Conservation (phyloP, 2,329 filamentous ascomycete species). For the Fusarium nelsonii region DNA sequence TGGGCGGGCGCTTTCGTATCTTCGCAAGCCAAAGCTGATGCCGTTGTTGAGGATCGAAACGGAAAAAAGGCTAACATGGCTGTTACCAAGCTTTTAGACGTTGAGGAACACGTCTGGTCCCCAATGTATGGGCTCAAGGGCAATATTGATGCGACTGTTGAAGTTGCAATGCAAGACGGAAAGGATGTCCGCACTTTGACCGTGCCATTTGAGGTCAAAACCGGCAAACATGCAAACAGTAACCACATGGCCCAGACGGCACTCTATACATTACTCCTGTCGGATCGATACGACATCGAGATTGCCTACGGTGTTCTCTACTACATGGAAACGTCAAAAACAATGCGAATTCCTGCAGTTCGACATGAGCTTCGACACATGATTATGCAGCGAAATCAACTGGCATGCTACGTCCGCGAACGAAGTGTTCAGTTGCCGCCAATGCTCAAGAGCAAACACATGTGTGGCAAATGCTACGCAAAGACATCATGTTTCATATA, state of each 20-base stretch:
- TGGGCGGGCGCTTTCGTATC: constrained; percentile 90
- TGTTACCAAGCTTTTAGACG: constrained; percentile 92
- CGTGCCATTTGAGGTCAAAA: constrained; percentile 96
- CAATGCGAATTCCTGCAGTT: constrained; percentile 85
- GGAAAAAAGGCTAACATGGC: constrained; percentile 83
- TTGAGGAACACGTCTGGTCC: constrained; percentile 98
- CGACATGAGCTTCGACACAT: constrained; percentile 92
- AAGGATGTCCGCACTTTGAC: constrained; percentile 77
- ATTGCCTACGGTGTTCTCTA: constrained; percentile 92
- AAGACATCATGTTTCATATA: constrained; percentile 93
- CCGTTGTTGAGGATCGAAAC: constrained; percentile 82
- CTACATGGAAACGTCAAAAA: constrained; percentile 92
- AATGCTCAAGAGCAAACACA: constrained; percentile 84
- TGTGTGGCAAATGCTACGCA: constrained; percentile 90
- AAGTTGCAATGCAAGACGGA: constrained; percentile 83
- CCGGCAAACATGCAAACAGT: constrained; percentile 84
- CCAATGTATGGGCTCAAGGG: constrained; percentile 97
- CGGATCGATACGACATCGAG: constrained; percentile 94
- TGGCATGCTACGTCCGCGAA: constrained; percentile 87
- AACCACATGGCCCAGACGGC: constrained; percentile 94
- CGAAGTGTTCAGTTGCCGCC: constrained; percentile 82
- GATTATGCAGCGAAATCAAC: constrained; percentile 93
- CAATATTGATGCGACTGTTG: constrained; percentile 96
- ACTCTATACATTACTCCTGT: constrained; percentile 90
- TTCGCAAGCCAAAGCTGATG: constrained; percentile 74